These are phyloP conservation scores for Glomus cerebriforme DNA, from an alignment of 192 early-diverging fungal species.

Conservation along the genomic window DNA sequence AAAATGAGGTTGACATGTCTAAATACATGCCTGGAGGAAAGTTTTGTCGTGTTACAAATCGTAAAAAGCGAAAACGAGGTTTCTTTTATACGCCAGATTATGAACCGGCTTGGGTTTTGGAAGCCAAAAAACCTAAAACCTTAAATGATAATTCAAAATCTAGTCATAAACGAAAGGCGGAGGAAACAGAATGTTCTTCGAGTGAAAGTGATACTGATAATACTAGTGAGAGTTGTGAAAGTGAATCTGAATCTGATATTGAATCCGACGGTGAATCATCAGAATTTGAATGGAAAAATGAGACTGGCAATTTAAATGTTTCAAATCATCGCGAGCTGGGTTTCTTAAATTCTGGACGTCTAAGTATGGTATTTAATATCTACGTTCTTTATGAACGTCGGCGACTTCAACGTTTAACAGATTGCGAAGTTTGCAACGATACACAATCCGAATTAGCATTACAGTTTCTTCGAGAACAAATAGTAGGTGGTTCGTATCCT, in stretches of 20 bases:
- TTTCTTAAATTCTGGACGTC: conserved; percentile 15
- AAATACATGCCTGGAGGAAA: conserved; percentile 21
- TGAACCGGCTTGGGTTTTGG: background rate
- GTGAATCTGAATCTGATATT: background rate
- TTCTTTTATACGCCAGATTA: background rate
- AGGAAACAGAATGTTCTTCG: no score
- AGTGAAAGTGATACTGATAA: background rate
- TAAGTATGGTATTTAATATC: conserved; percentile 9
- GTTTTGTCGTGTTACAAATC: background rate
- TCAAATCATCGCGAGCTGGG: conserved; percentile 1
- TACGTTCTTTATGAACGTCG: background rate
- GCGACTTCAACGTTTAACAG: background rate
- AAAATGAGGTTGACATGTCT: background rate
- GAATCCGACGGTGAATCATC: background rate
- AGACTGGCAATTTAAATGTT: background rate
- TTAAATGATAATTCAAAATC: background rate
- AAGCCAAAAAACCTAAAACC: background rate
- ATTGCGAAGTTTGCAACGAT: background rate
- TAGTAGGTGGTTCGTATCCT: conserved; percentile 21
- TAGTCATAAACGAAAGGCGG: background rate
- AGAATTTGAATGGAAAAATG: background rate
- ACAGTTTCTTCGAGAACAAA: background rate
- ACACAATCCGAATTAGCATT: background rate
- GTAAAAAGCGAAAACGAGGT: conserved; percentile 13
- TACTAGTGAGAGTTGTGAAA: background rate